These are phyloP conservation scores for Pestalotiopsis sp. DNA, from an alignment of 2,329 filamentous ascomycete species.

Conservation along the genomic window DNA sequence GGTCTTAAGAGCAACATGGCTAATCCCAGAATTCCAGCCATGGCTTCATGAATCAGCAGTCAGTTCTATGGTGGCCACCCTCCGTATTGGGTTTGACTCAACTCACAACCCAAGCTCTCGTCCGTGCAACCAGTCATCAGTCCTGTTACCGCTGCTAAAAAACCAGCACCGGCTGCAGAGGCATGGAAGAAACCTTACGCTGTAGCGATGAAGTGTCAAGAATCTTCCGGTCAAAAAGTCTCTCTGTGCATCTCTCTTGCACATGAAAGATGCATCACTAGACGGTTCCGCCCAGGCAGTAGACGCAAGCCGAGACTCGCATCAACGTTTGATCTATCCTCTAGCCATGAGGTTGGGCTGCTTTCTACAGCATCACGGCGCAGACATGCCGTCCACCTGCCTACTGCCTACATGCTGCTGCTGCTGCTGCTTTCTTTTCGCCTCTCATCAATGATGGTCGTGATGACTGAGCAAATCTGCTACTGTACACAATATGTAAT, in stretches of 20 bases:
- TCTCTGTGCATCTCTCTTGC: background rate
- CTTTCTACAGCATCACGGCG: no score
- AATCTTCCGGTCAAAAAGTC: background rate
- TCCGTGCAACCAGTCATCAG: background rate
- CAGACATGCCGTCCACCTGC: background rate
- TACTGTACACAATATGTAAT: background rate
- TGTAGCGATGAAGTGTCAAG: background rate
- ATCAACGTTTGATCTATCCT: background rate
- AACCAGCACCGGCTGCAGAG: background rate
- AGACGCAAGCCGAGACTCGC: background rate
- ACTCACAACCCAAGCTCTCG: background rate
- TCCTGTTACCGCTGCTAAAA: background rate
- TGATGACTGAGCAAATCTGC: background rate
- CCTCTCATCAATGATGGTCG: background rate
- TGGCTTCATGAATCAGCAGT: background rate
- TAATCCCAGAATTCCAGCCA: background rate
- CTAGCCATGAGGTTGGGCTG: no score
- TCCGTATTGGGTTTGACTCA: background rate
- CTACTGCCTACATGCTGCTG: background rate
- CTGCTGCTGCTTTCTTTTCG: background rate
- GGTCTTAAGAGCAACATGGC: background rate
- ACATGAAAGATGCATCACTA: background rate
- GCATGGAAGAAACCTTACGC: background rate
- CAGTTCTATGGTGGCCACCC: background rate
- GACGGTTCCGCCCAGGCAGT: background rate